Percentiles rank a stretch among this genome's conserved stretches.
Evolutionary conservation across 441 rosid genomes (phyloP).

Genomic region (Raphanus hybrid): DNA sequence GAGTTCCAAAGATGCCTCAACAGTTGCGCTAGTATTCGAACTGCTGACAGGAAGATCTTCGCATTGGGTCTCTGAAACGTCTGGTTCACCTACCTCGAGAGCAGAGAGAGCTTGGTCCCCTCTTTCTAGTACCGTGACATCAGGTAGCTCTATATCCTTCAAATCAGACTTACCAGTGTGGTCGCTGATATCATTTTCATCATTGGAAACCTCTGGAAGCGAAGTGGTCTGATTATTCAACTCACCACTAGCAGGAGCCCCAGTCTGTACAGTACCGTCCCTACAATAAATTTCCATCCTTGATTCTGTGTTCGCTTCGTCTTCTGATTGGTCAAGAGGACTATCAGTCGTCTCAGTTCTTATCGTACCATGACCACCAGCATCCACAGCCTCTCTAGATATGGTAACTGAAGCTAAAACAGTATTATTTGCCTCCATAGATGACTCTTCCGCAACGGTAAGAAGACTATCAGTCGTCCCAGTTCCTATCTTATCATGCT

Average conservation of each 20-base stretch:
- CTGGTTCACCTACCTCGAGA: conserved; percentile 39
- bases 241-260: conserved; percentile 36
- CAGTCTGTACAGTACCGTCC: conserved; percentile 33
- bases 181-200: conserved; percentile 39
- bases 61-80: conserved; percentile 39
- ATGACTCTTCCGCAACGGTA: conserved; percentile 41
- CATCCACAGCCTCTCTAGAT: conserved; percentile 40
- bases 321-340: conserved; percentile 41
- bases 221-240: conserved; percentile 46
- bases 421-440: conserved; percentile 46
- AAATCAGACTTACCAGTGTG: conserved; percentile 37
- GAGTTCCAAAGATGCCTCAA: background rate
- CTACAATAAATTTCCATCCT: conserved; percentile 40
- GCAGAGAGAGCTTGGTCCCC: conserved; percentile 37
- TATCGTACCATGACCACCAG: conserved; percentile 44
- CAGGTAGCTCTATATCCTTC: conserved; percentile 43
- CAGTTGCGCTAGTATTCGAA: conserved; percentile 15
- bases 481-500: background rate
- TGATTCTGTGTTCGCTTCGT: conserved; percentile 47
- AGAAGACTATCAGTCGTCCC: conserved; percentile 40
- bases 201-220: conserved; percentile 28
- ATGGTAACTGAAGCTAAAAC: conserved; percentile 43
- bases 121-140: conserved; percentile 45
- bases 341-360: conserved; percentile 43
- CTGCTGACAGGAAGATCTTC: conserved; percentile 43